Evolutionary conservation across 192 early-diverging fungal species (phyloP), one percentile per base, ranked within the genome.

Genomic region (Rhizoclosmatium sp.): DNA sequence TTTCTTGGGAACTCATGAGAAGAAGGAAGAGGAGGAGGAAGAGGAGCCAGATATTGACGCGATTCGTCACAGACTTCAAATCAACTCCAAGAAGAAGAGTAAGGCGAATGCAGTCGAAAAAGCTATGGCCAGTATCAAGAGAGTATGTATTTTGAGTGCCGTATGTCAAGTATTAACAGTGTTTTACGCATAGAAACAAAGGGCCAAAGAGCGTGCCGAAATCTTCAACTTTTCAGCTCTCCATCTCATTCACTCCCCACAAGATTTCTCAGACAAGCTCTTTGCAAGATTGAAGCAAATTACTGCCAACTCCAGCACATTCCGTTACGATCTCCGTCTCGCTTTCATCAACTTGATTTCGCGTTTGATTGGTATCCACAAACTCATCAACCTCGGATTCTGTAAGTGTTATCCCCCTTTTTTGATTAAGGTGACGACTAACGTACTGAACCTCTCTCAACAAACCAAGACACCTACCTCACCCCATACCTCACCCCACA

Each of bases 211-310:
- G 48, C 89, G 88, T 69, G 89, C 90, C 2, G 93, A 94, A 75
- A 79, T 75, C 42, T 96, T 96, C 82, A 94, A 95, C 80, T 99
- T 99, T 80, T 96, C 96, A 12, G 96, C 96, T 0, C 88, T 99
- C 9, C 96, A 97, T 72, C 84, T 99, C 44, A 78, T 99, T 65
- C 96, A 99, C 83, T 97, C 99, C 82, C 95, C 98, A 42, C 98
- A 99, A 87, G 93, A 90, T n/a, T 97, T 98, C 82, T 89, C 92
- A 48, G 98, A 99, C 74, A 95, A 96, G 84, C 86, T 99, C n/a
- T 98, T 98, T 83, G 90, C 93, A 12, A 89, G 93, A 0, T 84
- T 98, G 48, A 86, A 84, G 62, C 82, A 84, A 48, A 83, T 91
- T 9, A 88, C 88, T 0, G 90, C 92, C 9, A 92, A 90, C 21